These are phyloP conservation scores for Centaurea solstitialis DNA, from an alignment of 129 eudicot genomes.

Conservation along the genomic window DNA sequence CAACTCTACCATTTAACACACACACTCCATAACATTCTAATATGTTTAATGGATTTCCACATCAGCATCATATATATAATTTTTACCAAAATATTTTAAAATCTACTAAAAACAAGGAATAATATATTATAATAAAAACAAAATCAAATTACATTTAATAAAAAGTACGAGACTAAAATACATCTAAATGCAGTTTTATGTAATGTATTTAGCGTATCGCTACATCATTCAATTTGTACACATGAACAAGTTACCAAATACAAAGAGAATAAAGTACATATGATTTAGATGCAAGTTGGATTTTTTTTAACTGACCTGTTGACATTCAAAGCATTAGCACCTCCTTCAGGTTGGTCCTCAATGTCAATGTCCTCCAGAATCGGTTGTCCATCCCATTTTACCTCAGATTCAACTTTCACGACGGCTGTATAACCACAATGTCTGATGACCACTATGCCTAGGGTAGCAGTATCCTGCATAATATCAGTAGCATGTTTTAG, in stretches of 20 bases:
- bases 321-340: slow-evolving; percentile 92
- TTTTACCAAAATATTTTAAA: too few relatives aligned
- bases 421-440: slow-evolving; percentile 91
- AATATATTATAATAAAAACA: too few relatives aligned
- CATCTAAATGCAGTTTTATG: too few relatives aligned
- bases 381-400: slow-evolving; percentile 58
- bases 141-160: too few relatives aligned
- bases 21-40: too few relatives aligned
- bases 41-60: too few relatives aligned
- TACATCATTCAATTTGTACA: not conserved
- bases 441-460: slow-evolving; percentile 90
- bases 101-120: too few relatives aligned
- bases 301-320: slow-evolving; percentile 63
- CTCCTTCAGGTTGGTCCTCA: slow-evolving; percentile 95
- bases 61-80: too few relatives aligned
- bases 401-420: slow-evolving; percentile 75
- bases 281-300: not conserved
- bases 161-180: too few relatives aligned
- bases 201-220: too few relatives aligned
- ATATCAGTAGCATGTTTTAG: not conserved
- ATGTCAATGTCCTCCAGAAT: slow-evolving; percentile 78
- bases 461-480: slow-evolving; percentile 85
- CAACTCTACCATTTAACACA: too few relatives aligned
- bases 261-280: not conserved
- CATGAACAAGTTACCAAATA: not conserved